phyloP scores from a whole-genome alignment of 2,329 filamentous ascomycete species.

The Neofusicoccum kwambonambiense region DNA sequence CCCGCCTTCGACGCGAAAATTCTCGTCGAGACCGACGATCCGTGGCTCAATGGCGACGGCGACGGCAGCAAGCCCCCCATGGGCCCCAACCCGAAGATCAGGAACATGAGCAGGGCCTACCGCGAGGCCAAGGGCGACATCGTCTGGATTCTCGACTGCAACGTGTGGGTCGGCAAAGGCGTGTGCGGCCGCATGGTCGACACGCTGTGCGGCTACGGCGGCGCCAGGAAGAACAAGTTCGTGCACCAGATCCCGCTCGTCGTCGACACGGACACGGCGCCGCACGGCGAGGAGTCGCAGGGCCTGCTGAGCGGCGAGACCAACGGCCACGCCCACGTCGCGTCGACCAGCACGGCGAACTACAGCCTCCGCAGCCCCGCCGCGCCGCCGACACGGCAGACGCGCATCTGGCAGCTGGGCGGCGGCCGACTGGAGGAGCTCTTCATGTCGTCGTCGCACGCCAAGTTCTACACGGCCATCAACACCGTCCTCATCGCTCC shows the following conservation, averaged over 20 bases:
- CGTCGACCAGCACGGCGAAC: constrained; percentile 25
- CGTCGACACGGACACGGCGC: constrained; percentile 60
- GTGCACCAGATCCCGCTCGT: constrained; percentile 91
- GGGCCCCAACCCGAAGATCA: constrained; percentile 96
- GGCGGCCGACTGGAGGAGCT: constrained; percentile 89
- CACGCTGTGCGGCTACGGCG: constrained; percentile 69
- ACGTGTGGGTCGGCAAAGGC: constrained; percentile 82
- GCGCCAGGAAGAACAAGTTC: constrained; percentile 68
- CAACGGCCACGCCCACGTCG: constrained; percentile 5
- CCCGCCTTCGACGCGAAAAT: constrained; percentile 68
- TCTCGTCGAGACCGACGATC: constrained; percentile 79
- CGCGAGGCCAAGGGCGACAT: constrained; percentile 83
- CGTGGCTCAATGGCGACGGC: constrained; percentile 59
- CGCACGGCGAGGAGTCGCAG: constrained; percentile 27
- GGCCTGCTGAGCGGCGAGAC: constrained; percentile 1
- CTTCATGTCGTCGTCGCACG: constrained; percentile 90
- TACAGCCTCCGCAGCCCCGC: constrained; percentile 14
- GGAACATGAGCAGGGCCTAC: constrained; percentile 93
- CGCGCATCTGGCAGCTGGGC: constrained; percentile 28
- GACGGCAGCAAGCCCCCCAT: constrained; percentile 54
- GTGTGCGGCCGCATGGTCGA: constrained; percentile 88
- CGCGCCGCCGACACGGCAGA: neutral
- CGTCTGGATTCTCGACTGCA: constrained; percentile 94
- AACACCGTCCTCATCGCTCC: constrained; percentile 89
- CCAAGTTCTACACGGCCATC: constrained; percentile 97